These are phyloP conservation scores for Dendrobium chrysotoxum DNA, from an alignment of 106 monocot species.

Conservation along the genomic window DNA sequence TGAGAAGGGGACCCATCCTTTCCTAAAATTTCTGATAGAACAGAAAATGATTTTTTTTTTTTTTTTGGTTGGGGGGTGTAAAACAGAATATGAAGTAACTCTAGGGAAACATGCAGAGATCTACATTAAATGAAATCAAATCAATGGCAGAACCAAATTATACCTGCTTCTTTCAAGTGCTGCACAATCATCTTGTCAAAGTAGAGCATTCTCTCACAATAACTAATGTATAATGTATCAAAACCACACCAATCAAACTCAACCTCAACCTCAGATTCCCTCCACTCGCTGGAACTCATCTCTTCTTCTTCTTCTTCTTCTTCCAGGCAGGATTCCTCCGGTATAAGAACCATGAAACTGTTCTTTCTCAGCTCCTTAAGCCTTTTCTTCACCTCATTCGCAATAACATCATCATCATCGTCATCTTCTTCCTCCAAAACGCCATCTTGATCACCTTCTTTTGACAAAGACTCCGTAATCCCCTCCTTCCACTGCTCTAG, in stretches of 20 bases:
- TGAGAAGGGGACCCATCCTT: not conserved
- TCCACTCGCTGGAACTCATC: conserved; percentile 69
- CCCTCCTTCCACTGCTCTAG: conserved; percentile 8
- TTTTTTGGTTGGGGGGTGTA: too few species aligned
- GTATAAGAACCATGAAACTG: conserved; percentile 97
- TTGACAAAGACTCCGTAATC: conserved; percentile 15
- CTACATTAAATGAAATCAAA: not conserved
- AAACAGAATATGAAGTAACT: not conserved
- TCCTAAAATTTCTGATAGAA: not conserved
- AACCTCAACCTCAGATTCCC: conserved; percentile 45
- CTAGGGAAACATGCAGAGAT: not conserved
- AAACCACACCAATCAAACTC: conserved; percentile 46
- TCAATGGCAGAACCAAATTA: not conserved
- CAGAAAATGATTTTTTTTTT: not conserved
- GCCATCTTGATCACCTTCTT: conserved; percentile 1
- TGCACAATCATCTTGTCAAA: conserved; percentile 68
- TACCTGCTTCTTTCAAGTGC: conserved; percentile 63
- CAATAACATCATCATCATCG: conserved; percentile 95
- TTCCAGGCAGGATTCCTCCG: conserved; percentile 58
- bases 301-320: conserved; percentile 61
- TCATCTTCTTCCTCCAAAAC: conserved; percentile 43
- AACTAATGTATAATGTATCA: conserved; percentile 66
- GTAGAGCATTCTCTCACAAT: conserved; percentile 80
- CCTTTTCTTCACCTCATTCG: conserved; percentile 86
- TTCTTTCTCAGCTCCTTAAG: conserved; percentile 94